Percentiles rank a stretch among this genome's conserved stretches.
Evolutionary conservation across 805 yeast genomes (phyloP).

Genomic region (Yarrowia yakushimensis): DNA sequence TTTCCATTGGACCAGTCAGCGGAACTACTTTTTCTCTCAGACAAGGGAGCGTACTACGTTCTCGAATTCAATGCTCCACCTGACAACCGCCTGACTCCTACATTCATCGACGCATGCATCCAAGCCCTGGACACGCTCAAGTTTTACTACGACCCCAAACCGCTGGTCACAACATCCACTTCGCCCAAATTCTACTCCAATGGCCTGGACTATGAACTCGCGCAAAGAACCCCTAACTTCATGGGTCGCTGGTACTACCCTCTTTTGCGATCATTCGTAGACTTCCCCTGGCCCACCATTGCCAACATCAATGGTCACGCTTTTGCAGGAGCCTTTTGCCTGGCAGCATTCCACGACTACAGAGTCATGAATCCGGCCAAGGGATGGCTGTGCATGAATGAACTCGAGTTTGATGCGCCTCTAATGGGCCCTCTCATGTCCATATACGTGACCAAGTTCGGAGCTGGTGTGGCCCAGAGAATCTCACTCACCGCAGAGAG

Average conservation of each 20-base stretch:
- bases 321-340: constrained; percentile 43
- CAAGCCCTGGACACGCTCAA: constrained; percentile 38
- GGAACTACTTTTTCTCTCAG: not conserved
- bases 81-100: constrained; percentile 40
- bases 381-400: constrained; percentile 43
- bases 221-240: constrained; percentile 37
- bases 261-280: constrained; percentile 36
- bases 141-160: constrained; percentile 33
- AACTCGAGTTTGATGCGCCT: constrained; percentile 41
- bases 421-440: constrained; percentile 39
- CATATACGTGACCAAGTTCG: constrained; percentile 36
- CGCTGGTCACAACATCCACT: constrained; percentile 39
- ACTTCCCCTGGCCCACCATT: constrained; percentile 43
- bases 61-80: constrained; percentile 37
- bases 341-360: constrained; percentile 41
- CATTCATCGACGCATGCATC: constrained; percentile 36
- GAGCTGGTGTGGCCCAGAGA: constrained; percentile 34
- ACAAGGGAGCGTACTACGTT: constrained; percentile 33
- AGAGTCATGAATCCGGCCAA: constrained; percentile 41
- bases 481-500: constrained; percentile 39
- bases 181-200: constrained; percentile 41
- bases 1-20: not conserved
- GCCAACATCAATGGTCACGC: constrained; percentile 43
- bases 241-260: constrained; percentile 37
- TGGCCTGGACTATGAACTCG: constrained; percentile 41